Evolutionary conservation across 148 eudicot genomes (phyloP).

Genomic region (Persicaria tinctoria): DNA sequence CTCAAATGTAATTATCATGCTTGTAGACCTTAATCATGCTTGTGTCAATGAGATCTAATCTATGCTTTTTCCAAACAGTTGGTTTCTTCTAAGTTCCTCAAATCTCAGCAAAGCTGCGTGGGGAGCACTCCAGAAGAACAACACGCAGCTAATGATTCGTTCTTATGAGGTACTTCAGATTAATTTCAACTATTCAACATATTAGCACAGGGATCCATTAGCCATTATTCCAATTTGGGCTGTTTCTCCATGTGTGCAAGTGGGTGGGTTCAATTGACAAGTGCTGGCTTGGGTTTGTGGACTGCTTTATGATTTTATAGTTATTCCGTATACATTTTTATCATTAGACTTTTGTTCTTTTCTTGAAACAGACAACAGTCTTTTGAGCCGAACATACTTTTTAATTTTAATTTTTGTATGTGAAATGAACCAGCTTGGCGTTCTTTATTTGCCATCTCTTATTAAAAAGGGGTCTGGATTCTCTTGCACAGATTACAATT

Average conservation of each 20-base stretch:
- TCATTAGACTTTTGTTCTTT: background rate
- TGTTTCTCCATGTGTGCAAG: background rate
- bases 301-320: background rate
- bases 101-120: slow-evolving; percentile 99
- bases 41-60: background rate
- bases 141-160: slow-evolving; percentile 90
- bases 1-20: background rate
- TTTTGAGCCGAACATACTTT: background rate
- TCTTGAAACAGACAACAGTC: background rate
- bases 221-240: background rate
- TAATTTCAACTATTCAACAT: background rate
- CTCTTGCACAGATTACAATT: slow-evolving; percentile 61
- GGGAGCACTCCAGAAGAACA: slow-evolving; percentile 94
- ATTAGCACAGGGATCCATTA: background rate
- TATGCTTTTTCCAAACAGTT: slow-evolving; percentile 34
- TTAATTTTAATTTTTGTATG: background rate
- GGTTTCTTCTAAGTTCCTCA: slow-evolving; percentile 90
- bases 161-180: slow-evolving; percentile 71
- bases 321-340: background rate
- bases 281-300: background rate
- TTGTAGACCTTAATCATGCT: background rate
- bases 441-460: slow-evolving; percentile 61
- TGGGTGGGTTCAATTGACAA: background rate
- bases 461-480: slow-evolving; percentile 35
- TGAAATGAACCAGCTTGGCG: slow-evolving; percentile 59